Evolutionary conservation across 371 early-diverging fungal species (phyloP).

Genomic region (Paraphysoderma sedebokerense): DNA sequence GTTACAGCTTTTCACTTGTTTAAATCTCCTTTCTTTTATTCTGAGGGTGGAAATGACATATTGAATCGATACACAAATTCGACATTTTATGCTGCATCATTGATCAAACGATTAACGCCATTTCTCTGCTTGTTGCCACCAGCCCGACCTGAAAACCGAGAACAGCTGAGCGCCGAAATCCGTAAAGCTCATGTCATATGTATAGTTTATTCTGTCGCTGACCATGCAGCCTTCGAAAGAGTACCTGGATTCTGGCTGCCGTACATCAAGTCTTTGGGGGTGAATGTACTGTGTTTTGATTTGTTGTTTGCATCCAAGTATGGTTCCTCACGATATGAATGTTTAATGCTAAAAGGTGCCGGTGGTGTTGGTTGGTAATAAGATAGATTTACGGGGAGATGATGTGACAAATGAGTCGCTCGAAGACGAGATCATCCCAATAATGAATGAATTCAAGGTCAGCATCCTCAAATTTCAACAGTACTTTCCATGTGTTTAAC

Average conservation of each 20-base stretch:
- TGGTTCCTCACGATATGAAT: background rate
- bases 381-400: constrained; percentile 74
- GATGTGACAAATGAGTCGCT: constrained; percentile 59
- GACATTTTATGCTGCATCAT: no score
- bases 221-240: constrained; percentile 61
- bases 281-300: constrained; percentile 42
- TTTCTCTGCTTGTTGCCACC: no score
- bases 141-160: constrained; percentile 74
- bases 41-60: no score
- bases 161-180: constrained; percentile 72
- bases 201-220: constrained; percentile 81
- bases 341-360: constrained; percentile 45
- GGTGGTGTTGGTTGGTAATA: constrained; percentile 91
- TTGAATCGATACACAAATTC: no score
- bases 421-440: constrained; percentile 81
- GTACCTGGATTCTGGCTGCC: constrained; percentile 82
- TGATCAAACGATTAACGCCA: no score
- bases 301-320: background rate
- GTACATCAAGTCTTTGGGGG: constrained; percentile 67
- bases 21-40: no score
- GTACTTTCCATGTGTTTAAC: background rate
- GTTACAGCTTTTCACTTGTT: no score
- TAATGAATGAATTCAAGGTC: constrained; percentile 94
- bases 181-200: constrained; percentile 90
- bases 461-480: background rate